Conservation (phyloP, 202 grass and related monocot species). For the Schoenoplectus tabernaemontani region DNA sequence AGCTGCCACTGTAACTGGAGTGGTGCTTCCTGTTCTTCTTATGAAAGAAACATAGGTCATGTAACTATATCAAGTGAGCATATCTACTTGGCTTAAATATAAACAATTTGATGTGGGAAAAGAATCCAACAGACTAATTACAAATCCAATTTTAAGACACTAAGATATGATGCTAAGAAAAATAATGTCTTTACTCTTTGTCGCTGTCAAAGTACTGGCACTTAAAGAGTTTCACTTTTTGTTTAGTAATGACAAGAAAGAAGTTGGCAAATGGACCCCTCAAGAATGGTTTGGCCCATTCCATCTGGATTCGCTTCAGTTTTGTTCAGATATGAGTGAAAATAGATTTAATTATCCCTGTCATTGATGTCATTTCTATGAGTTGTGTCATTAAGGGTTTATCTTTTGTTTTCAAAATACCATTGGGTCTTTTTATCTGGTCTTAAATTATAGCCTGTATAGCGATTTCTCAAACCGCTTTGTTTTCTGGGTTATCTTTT, state of each 20-base stretch:
- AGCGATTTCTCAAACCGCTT: no score
- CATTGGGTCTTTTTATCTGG: background rate
- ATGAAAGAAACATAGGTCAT: background rate
- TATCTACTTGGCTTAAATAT: background rate
- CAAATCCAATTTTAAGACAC: background rate
- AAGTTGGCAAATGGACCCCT: background rate
- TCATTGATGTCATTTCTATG: background rate
- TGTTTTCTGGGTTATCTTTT: background rate
- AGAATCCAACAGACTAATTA: background rate
- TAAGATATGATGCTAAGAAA: background rate
- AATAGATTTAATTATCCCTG: background rate
- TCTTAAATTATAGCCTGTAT: background rate
- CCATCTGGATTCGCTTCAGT: background rate
- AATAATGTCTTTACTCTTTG: background rate
- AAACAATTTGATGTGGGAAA: background rate
- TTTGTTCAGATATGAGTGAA: background rate
- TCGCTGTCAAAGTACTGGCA: background rate
- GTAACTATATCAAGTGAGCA: background rate
- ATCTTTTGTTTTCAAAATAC: background rate
- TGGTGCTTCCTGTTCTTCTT: background rate
- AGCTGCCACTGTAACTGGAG: background rate
- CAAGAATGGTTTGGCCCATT: background rate
- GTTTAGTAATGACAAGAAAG: background rate
- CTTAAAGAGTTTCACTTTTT: background rate
- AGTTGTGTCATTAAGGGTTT: background rate